Conservation (phyloP, 2,329 filamentous ascomycete species). For the Sporothrix schenckii region DNA sequence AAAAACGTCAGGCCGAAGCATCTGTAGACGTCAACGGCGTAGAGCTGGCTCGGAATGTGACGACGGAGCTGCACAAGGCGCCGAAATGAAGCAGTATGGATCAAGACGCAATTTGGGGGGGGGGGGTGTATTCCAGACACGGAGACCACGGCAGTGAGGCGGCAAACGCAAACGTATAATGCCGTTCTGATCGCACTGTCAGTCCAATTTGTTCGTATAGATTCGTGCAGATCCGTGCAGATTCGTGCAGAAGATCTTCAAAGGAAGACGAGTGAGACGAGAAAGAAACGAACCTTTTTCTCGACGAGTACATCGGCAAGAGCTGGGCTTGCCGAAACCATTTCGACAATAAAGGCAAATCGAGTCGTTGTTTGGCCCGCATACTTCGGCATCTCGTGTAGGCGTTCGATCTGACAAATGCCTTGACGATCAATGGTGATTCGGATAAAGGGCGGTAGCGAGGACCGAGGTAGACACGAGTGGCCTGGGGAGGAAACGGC, state of each 20-base stretch:
- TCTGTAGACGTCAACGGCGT: background rate
- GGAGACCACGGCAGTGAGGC: background rate
- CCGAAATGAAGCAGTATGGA: conserved; percentile 16
- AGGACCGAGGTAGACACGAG: no score
- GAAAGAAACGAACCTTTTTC: conserved; percentile 25
- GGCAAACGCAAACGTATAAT: conserved; percentile 21
- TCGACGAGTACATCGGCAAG: conserved; percentile 23
- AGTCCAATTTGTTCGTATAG: no score
- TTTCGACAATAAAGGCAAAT: conserved; percentile 21
- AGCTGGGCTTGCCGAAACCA: background rate
- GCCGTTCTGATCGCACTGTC: conserved; percentile 20
- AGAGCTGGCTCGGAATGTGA: conserved; percentile 22
- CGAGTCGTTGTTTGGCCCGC: background rate
- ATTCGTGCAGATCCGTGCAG: background rate
- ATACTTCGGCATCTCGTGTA: background rate
- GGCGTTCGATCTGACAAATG: conserved; percentile 15
- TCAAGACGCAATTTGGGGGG: background rate
- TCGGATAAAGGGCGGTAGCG: background rate
- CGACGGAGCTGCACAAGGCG: conserved; percentile 8
- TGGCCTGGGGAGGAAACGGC: background rate
- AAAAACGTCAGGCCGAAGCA: conserved; percentile 21
- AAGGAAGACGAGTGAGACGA: background rate
- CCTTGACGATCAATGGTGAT: conserved; percentile 26
- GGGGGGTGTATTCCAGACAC: background rate
- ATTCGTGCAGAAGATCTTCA: background rate